phyloP scores from a whole-genome alignment of 352 stramenopile genomes.

The Thraustotheca clavata region DNA sequence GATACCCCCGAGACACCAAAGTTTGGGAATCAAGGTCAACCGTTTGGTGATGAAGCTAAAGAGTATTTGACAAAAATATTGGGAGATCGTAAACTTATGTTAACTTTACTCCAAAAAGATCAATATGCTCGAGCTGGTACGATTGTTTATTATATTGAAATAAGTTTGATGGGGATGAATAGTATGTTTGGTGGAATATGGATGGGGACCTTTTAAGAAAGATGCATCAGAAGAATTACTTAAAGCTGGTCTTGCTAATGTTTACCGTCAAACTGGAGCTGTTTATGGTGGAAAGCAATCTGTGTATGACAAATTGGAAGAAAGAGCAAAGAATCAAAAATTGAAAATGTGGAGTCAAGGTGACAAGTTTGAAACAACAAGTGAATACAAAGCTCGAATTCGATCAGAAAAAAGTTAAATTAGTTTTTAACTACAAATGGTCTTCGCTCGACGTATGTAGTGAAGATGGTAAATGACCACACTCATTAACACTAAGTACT shows the following conservation, averaged over 20 bases:
- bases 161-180: constrained; percentile 20
- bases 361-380: constrained; percentile 57
- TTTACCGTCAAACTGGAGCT: constrained; percentile 68
- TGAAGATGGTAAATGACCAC: constrained; percentile 60
- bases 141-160: not conserved
- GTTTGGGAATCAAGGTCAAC: constrained; percentile 64
- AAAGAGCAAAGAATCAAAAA: constrained; percentile 49
- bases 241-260: constrained; percentile 55
- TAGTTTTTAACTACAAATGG: constrained; percentile 31
- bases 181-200: constrained; percentile 74
- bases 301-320: constrained; percentile 54
- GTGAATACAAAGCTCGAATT: constrained; percentile 69
- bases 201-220: constrained; percentile 61
- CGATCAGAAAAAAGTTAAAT: constrained; percentile 31
- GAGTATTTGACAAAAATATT: constrained; percentile 48
- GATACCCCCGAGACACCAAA: constrained; percentile 80
- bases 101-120: constrained; percentile 76
- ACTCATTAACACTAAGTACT: constrained; percentile 71
- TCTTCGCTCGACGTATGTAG: constrained; percentile 80
- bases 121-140: constrained; percentile 46
- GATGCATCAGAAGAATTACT: constrained; percentile 75
- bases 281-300: constrained; percentile 70
- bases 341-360: constrained; percentile 67
- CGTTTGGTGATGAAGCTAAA: constrained; percentile 71
- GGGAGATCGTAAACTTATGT: constrained; percentile 40